Conservation (phyloP, 73 alveolate species). For the Tetrahymena borealis region DNA sequence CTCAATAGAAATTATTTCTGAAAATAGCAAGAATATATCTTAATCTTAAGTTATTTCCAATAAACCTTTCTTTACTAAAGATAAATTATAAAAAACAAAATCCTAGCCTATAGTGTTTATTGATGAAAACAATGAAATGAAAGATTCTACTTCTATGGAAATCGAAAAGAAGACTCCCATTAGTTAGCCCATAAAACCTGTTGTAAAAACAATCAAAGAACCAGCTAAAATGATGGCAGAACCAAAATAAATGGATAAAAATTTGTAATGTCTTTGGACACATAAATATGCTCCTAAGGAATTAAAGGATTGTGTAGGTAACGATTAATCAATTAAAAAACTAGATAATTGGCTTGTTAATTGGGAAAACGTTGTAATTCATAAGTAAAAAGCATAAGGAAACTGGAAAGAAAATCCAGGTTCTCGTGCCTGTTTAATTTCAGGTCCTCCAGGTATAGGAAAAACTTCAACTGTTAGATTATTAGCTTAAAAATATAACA, state of each 20-base stretch:
- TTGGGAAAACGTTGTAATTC: background rate
- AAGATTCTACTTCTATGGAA: background rate
- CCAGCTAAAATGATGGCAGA: background rate
- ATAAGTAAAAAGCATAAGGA: background rate
- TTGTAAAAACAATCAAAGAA: background rate
- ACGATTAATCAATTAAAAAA: background rate
- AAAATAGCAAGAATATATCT: too few relatives aligned
- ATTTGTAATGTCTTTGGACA: background rate
- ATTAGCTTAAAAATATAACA: conserved; percentile 70
- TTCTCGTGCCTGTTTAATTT: conserved; percentile 96
- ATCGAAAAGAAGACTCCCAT: background rate
- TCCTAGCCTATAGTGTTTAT: background rate
- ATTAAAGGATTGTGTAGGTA: background rate
- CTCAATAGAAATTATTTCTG: too few relatives aligned
- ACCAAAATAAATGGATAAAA: background rate
- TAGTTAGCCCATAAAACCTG: background rate
- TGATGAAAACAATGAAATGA: background rate
- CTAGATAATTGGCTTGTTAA: background rate
- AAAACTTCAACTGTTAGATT: conserved; percentile 94
- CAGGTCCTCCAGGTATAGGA: conserved; percentile 99
- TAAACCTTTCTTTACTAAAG: background rate
- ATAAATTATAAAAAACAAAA: background rate
- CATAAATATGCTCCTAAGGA: background rate
- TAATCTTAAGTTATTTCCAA: too few relatives aligned
- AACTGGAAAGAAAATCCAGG: conserved; percentile 54